phyloP scores from a whole-genome alignment of 2,329 filamentous ascomycete species.

The Setomelanomma holmii region DNA sequence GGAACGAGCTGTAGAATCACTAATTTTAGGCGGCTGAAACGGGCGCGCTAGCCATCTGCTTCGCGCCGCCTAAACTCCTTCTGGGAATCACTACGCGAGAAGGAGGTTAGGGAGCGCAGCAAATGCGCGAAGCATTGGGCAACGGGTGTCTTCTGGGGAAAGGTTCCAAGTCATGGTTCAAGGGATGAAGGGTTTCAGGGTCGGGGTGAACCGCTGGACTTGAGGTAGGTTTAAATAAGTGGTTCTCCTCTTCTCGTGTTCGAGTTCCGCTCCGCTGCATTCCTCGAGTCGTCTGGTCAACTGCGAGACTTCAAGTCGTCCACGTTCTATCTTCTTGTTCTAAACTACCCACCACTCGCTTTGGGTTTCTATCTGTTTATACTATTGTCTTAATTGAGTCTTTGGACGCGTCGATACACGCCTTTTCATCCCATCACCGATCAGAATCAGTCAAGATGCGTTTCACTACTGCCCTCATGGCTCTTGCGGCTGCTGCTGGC shows the following conservation, averaged over 20 bases:
- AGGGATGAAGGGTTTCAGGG: too few relatives aligned
- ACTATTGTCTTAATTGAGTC: not conserved
- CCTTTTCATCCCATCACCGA: not conserved
- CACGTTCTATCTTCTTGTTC: not conserved
- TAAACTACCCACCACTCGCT: slow-evolving; percentile 12
- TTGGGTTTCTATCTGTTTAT: not conserved
- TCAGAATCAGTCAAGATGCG: slow-evolving; percentile 36
- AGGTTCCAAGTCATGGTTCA: not conserved
- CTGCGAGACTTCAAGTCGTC: not conserved
- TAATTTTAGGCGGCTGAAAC: slow-evolving; percentile 11
- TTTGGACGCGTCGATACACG: not conserved
- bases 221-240: not conserved
- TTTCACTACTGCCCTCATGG: slow-evolving; percentile 35
- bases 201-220: not conserved
- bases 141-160: not conserved
- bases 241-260: slow-evolving; percentile 1
- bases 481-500: slow-evolving; percentile 42
- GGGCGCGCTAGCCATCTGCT: not conserved
- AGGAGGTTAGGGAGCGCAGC: not conserved
- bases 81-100: not conserved
- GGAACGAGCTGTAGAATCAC: slow-evolving; percentile 4
- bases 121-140: not conserved
- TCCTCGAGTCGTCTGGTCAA: slow-evolving; percentile 8
- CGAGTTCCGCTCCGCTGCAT: not conserved
- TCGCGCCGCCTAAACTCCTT: not conserved